phyloP scores from a whole-genome alignment of 2,329 filamentous ascomycete species.

The Fusarium papillatum region DNA sequence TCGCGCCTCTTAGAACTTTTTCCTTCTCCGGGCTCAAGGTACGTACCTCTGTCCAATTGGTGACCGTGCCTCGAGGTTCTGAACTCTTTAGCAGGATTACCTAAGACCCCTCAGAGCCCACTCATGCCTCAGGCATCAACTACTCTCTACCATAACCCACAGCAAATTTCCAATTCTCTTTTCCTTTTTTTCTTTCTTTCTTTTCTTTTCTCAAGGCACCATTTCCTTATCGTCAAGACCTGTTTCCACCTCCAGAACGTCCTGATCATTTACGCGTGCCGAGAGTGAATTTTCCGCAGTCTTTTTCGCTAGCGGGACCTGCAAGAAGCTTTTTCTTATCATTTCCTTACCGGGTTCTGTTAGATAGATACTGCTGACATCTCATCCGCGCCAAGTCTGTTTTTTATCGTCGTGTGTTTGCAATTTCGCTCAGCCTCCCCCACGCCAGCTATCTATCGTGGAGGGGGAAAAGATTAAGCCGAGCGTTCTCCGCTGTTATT shows the following conservation, averaged over 20 bases:
- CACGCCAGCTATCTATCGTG: background rate
- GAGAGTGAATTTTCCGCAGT: constrained; percentile 80
- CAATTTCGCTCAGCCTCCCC: constrained; percentile 19
- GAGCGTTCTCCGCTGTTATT: background rate
- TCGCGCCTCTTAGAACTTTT: constrained; percentile 45
- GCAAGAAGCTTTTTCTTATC: constrained; percentile 58
- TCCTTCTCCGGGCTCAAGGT: constrained; percentile 33
- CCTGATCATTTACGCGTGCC: constrained; percentile 94
- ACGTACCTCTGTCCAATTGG: constrained; percentile 36
- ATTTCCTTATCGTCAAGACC: constrained; percentile 97
- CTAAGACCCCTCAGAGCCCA: background rate
- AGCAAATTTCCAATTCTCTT: constrained; percentile 33
- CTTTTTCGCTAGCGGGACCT: constrained; percentile 99
- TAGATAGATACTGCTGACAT: constrained; percentile 98
- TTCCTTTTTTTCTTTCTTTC: constrained; percentile 49
- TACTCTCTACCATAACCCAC: constrained; percentile 4
- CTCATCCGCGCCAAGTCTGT: background rate
- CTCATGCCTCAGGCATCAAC: constrained; percentile 45
- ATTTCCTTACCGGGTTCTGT: constrained; percentile 81
- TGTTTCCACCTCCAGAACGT: constrained; percentile 77
- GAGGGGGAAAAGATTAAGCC: background rate
- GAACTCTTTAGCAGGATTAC: background rate
- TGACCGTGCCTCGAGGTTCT: background rate
- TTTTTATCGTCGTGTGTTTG: constrained; percentile 38
- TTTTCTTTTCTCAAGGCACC: constrained; percentile 71